Conservation (phyloP, 2,329 filamentous ascomycete genomes). For the Magnaporthiopsis rhizophila region DNA sequence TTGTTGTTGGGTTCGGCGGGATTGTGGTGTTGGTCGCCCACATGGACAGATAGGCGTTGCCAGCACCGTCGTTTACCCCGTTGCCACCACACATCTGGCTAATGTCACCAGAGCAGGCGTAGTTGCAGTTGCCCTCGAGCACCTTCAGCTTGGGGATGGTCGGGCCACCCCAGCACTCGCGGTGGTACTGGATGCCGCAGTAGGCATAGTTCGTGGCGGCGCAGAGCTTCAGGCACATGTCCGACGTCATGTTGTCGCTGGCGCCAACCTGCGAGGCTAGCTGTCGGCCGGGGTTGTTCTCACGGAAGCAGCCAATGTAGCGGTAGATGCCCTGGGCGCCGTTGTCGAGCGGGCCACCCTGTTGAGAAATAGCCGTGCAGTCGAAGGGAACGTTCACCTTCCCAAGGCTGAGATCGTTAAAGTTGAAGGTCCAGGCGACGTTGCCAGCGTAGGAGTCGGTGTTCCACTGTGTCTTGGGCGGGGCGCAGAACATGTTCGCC, state of each 20-base stretch:
- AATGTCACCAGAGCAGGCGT: slow-evolving; percentile 38
- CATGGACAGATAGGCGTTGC: slow-evolving; percentile 37
- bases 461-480: slow-evolving; percentile 51
- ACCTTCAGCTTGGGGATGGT: slow-evolving; percentile 35
- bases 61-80: slow-evolving; percentile 24
- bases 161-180: slow-evolving; percentile 48
- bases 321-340: slow-evolving; percentile 39
- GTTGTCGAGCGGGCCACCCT: slow-evolving; percentile 38
- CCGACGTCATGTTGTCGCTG: slow-evolving; percentile 32
- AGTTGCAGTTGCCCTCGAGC: slow-evolving; percentile 41
- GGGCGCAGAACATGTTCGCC: slow-evolving; percentile 45
- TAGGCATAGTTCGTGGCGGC: slow-evolving; percentile 27
- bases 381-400: slow-evolving; percentile 45
- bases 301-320: slow-evolving; percentile 47
- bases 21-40: slow-evolving; percentile 26
- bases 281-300: slow-evolving; percentile 47
- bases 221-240: slow-evolving; percentile 37
- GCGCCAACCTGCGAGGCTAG: slow-evolving; percentile 33
- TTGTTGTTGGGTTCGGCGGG: slow-evolving; percentile 9
- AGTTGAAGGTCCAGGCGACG: slow-evolving; percentile 49
- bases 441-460: slow-evolving; percentile 37
- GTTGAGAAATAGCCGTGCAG: slow-evolving; percentile 43
- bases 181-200: slow-evolving; percentile 40
- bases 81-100: slow-evolving; percentile 47
- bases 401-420: slow-evolving; percentile 41